phyloP scores from a whole-genome alignment of 192 early-diverging fungal species.

The Gryganskiella cystojenkinii region DNA sequence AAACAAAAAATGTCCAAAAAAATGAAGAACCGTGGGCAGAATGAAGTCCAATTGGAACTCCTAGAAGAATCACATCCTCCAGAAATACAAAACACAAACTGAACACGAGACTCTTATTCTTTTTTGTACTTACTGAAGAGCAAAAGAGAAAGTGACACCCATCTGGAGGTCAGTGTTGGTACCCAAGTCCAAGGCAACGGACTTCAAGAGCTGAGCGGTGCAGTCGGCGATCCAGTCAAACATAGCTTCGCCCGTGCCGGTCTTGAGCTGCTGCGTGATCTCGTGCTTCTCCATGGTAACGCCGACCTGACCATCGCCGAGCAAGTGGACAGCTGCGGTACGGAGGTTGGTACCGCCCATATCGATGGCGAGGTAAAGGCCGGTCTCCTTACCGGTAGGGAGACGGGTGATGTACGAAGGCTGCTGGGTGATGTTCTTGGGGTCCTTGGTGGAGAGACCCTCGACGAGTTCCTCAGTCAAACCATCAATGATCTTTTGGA shows the following conservation, averaged over 20 bases:
- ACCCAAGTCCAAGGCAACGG: slow-evolving; percentile 55
- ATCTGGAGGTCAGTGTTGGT: slow-evolving; percentile 61
- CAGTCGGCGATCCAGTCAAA: slow-evolving; percentile 89
- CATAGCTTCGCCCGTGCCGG: slow-evolving; percentile 70
- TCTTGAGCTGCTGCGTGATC: slow-evolving; percentile 83
- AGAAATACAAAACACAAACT: neutral
- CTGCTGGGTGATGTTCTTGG: slow-evolving; percentile 80
- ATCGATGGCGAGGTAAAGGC: slow-evolving; percentile 91
- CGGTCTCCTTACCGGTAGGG: slow-evolving; percentile 87
- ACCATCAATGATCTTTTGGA: slow-evolving; percentile 48
- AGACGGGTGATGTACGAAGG: slow-evolving; percentile 88
- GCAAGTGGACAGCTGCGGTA: slow-evolving; percentile 83
- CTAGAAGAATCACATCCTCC: neutral
- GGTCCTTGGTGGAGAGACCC: slow-evolving; percentile 57
- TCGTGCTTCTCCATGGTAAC: slow-evolving; percentile 83
- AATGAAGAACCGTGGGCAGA: too few relatives aligned
- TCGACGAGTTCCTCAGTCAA: slow-evolving; percentile 52
- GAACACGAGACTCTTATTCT: too few relatives aligned
- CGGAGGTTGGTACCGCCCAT: slow-evolving; percentile 97
- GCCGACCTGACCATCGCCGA: slow-evolving; percentile 74
- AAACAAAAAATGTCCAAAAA: neutral
- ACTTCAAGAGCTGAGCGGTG: slow-evolving; percentile 64
- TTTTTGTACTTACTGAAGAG: slow-evolving; percentile 82
- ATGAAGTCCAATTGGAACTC: neutral
- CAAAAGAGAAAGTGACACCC: slow-evolving; percentile 91